phyloP scores from a whole-genome alignment of 345 rosid species.

The Eucalyptus polybractea region DNA sequence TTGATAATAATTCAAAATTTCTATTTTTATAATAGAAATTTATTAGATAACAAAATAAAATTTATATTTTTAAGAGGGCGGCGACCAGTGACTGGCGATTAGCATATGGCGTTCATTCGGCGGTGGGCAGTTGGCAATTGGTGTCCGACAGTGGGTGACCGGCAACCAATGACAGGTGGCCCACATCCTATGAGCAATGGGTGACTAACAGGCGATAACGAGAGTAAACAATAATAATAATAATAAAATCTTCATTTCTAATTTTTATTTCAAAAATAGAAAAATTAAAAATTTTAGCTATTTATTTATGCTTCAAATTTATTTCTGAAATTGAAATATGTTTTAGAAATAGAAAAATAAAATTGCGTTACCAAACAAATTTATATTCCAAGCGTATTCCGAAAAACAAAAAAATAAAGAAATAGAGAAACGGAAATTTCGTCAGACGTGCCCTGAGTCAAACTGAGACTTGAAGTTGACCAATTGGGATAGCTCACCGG shows the following conservation, averaged over 20 bases:
- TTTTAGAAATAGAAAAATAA: too few relatives aligned
- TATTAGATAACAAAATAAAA: too few relatives aligned
- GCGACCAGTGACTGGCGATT: fast-evolving
- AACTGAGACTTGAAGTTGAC: neutral
- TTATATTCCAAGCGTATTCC: fast-evolving
- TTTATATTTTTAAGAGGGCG: fast-evolving
- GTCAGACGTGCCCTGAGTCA: fast-evolving
- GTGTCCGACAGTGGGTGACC: fast-evolving
- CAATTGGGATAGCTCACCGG: neutral
- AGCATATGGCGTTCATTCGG: fast-evolving
- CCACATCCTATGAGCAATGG: too few relatives aligned
- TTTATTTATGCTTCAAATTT: fast-evolving
- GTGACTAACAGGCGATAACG: fast-evolving
- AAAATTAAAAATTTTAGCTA: too few relatives aligned
- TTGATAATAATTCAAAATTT: too few relatives aligned
- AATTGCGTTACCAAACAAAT: fast-evolving
- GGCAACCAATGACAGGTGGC: fast-evolving
- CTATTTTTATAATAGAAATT: too few relatives aligned
- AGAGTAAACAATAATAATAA: too few relatives aligned
- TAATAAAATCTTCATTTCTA: fast-evolving
- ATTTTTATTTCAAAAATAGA: fast-evolving
- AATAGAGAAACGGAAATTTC: fast-evolving
- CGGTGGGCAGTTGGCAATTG: fast-evolving
- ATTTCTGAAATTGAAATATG: fast-evolving
- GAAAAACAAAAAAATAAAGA: fast-evolving